Evolutionary conservation across 768 basidiomycete genomes (phyloP), one percentile per base, ranked within the genome.

Genomic region (Tephrocybe sp.): DNA sequence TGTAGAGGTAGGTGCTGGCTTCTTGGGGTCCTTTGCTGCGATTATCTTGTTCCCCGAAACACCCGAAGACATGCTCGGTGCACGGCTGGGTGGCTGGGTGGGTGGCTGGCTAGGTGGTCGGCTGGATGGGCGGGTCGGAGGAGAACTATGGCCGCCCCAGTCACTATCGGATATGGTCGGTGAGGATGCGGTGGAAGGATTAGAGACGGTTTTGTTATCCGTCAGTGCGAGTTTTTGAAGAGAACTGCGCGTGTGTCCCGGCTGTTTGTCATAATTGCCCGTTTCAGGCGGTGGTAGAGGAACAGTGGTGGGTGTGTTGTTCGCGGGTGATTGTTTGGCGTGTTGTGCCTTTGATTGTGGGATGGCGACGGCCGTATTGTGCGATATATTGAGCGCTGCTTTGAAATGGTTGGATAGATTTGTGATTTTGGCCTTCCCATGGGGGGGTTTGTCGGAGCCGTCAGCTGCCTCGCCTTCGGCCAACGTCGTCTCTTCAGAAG

Each of bases 121-220:
- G 61, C 83, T 86, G 25, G 46, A 55, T 15, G 61, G 74, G 37
- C 76, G 70, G 0, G 76, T 80, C 2, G 85, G 81, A 2, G 86
- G 84, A 15, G 75, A 72, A 54, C 83, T 86, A 24, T 60, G 57
- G 21, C 62, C 63, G 61, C 72, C 79, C 67, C 70, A 79, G 52
- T 80, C 83, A 58, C 77, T 79, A 26, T 85, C 84, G 19, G 78
- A 79, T 1, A 68, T 68, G 4, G 79, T 80, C 1, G 83, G 82
- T 8, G 80, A 76, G 7, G 70, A 69, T 11, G 62, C 47, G 18
- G 65, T 51, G 2, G 76, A 75, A 55, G 74, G 42, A 24, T 72
- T 62, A 62, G 67, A 47, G 57, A 47, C 39, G 69, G 60, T 63
- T 24, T 59, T 54, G 19, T 51, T 61, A 44, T 61, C 52, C 26